phyloP scores from a whole-genome alignment of 805 yeast genomes.

The Henningerozyma blattae region DNA sequence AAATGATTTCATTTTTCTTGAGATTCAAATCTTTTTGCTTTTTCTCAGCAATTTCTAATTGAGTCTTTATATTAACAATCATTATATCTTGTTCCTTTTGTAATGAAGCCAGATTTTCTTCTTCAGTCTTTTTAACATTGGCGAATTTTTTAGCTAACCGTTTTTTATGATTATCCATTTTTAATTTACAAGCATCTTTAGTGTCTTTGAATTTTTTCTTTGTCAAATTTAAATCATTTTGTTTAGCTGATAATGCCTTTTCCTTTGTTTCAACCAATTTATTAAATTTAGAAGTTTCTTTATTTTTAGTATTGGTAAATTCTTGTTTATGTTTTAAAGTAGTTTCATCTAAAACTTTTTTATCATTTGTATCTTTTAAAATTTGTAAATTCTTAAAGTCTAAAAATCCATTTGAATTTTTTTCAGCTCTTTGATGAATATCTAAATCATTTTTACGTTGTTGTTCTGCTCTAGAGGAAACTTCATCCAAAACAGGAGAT shows the following conservation, averaged over 20 bases:
- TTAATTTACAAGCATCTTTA: slow-evolving; percentile 19
- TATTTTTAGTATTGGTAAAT: slow-evolving; percentile 25
- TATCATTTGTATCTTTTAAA: slow-evolving; percentile 29
- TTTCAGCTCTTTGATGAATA: slow-evolving; percentile 25
- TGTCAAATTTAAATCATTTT: slow-evolving; percentile 33
- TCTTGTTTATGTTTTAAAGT: slow-evolving; percentile 30
- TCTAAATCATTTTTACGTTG: slow-evolving; percentile 52
- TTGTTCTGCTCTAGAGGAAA: slow-evolving; percentile 53
- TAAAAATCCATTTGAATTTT: slow-evolving; percentile 28
- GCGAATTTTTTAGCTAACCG: slow-evolving; percentile 13
- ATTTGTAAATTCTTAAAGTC: slow-evolving; percentile 31
- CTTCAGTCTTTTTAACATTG: slow-evolving; percentile 19
- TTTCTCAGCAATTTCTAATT: slow-evolving; percentile 29
- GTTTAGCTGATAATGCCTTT: slow-evolving; percentile 25
- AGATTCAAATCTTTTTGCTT: slow-evolving; percentile 23
- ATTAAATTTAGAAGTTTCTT: slow-evolving; percentile 35
- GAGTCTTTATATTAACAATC: slow-evolving; percentile 8
- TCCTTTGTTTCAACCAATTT: slow-evolving; percentile 24
- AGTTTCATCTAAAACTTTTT: slow-evolving; percentile 27
- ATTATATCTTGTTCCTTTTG: slow-evolving; percentile 25
- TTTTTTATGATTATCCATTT: slow-evolving; percentile 7
- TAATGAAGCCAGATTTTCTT: slow-evolving; percentile 19
- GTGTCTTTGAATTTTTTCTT: slow-evolving; percentile 24
- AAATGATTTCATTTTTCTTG: slow-evolving; percentile 25
- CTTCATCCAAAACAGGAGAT: slow-evolving; percentile 69